A percentile compares a stretch with the other conserved stretches of the same genome.
Conservation (phyloP, 345 rosid genomes). For the Murraya koenigii region DNA sequence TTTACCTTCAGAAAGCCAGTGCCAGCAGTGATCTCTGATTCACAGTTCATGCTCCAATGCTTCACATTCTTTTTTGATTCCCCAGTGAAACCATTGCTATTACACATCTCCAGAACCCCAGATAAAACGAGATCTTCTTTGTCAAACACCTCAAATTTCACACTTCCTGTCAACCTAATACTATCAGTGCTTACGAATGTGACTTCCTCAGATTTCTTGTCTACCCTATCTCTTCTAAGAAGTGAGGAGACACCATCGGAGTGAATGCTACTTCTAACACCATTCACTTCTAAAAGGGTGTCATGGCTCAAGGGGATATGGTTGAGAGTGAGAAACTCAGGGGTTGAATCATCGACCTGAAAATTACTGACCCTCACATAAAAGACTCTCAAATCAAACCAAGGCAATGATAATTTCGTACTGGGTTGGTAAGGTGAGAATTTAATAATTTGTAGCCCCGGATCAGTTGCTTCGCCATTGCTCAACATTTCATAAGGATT, state of each 20-base stretch:
- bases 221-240: slow-evolving; percentile 81
- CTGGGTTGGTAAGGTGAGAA: slow-evolving; percentile 58
- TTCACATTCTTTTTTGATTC: slow-evolving; percentile 55
- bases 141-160: slow-evolving; percentile 74
- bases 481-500: slow-evolving; percentile 41
- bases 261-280: slow-evolving; percentile 50
- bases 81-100: slow-evolving; percentile 46
- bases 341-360: slow-evolving; percentile 61
- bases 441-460: slow-evolving; percentile 53
- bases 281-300: slow-evolving; percentile 76
- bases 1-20: slow-evolving; percentile 70
- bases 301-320: slow-evolving; percentile 76
- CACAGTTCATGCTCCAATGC: slow-evolving; percentile 79
- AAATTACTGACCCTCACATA: slow-evolving; percentile 79
- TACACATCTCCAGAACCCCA: slow-evolving; percentile 68
- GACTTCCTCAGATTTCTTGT: slow-evolving; percentile 76
- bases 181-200: slow-evolving; percentile 88
- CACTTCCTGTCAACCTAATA: slow-evolving; percentile 74
- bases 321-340: slow-evolving; percentile 67
- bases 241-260: slow-evolving; percentile 58
- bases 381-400: slow-evolving; percentile 90
- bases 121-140: slow-evolving; percentile 62
- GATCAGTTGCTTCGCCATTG: slow-evolving; percentile 33
- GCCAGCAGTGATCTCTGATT: slow-evolving; percentile 47
- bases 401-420: slow-evolving; percentile 38